phyloP scores from a whole-genome alignment of 805 yeast species.

The Nakazawaea ambrosiae region DNA sequence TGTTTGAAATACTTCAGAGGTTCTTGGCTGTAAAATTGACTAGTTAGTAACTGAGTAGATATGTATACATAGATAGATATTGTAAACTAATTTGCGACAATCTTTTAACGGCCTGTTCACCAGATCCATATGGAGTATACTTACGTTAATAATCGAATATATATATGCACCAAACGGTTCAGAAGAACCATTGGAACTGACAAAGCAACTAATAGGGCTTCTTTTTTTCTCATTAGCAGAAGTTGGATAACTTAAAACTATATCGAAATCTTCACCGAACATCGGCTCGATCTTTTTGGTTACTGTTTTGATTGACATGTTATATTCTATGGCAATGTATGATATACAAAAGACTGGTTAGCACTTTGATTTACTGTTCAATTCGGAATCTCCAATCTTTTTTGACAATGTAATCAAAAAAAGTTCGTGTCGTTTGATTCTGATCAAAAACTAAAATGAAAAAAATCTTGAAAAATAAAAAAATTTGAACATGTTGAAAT shows the following conservation, averaged over 20 bases:
- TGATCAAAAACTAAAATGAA: background rate
- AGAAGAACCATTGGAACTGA: constrained; percentile 25
- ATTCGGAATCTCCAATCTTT: too few relatives aligned
- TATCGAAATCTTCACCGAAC: constrained; percentile 20
- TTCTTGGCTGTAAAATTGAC: constrained; percentile 8
- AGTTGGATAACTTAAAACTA: constrained; percentile 12
- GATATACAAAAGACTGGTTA: too few relatives aligned
- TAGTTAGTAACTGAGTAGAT: constrained; percentile 6
- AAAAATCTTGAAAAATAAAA: background rate
- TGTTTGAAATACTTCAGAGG: constrained; percentile 30
- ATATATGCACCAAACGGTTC: constrained; percentile 34
- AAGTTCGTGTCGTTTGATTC: background rate
- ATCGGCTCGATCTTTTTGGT: constrained; percentile 17
- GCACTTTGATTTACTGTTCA: too few relatives aligned
- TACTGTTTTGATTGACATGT: constrained; percentile 10
- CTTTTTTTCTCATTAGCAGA: constrained; percentile 15
- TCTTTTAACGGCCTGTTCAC: too few relatives aligned
- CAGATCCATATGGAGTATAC: constrained; percentile 12
- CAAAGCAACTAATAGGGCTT: constrained; percentile 29
- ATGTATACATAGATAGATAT: too few relatives aligned
- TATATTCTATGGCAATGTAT: too few relatives aligned
- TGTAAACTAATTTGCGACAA: too few relatives aligned
- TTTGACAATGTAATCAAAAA: too few relatives aligned
- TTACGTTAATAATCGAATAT: constrained; percentile 31
- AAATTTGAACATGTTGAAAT: background rate